Conservation (phyloP, 116 monocot species). For the Papilionanthe hybrid region DNA sequence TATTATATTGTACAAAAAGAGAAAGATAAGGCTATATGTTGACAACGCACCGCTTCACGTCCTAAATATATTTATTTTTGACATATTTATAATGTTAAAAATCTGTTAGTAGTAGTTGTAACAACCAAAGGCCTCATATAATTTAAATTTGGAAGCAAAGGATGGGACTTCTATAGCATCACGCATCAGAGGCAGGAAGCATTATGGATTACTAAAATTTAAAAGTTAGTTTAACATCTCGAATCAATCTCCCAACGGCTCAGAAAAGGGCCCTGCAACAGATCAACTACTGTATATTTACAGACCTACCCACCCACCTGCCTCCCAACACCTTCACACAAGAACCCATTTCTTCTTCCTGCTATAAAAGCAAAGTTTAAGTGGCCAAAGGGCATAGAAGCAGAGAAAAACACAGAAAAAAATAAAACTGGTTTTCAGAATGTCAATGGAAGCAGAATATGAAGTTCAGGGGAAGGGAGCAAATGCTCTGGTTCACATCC, state of each 20-base stretch:
- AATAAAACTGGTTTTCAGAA: not conserved
- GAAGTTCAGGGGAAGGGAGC: not conserved
- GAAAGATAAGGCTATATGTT: no score
- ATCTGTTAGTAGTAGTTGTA: no score
- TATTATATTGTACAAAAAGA: no score
- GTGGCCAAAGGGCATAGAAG: not conserved
- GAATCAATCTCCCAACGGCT: conserved; percentile 1
- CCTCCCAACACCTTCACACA: not conserved
- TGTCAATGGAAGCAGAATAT: not conserved
- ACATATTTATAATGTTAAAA: no score
- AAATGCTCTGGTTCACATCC: conserved; percentile 16
- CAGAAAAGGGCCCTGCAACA: not conserved
- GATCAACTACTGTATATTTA: not conserved
- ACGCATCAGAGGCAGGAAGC: no score
- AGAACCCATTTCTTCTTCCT: not conserved
- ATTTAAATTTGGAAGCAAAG: no score
- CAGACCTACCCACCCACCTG: not conserved
- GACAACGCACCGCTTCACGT: no score
- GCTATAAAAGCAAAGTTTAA: not conserved
- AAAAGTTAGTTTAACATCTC: conserved; percentile 2
- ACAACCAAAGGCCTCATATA: no score
- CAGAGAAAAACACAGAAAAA: not conserved
- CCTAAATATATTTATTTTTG: no score
- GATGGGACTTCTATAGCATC: no score
- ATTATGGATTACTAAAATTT: not conserved